Conservation (phyloP, 1,284 basidiomycete species). For the Ganoderma meredithae region DNA sequence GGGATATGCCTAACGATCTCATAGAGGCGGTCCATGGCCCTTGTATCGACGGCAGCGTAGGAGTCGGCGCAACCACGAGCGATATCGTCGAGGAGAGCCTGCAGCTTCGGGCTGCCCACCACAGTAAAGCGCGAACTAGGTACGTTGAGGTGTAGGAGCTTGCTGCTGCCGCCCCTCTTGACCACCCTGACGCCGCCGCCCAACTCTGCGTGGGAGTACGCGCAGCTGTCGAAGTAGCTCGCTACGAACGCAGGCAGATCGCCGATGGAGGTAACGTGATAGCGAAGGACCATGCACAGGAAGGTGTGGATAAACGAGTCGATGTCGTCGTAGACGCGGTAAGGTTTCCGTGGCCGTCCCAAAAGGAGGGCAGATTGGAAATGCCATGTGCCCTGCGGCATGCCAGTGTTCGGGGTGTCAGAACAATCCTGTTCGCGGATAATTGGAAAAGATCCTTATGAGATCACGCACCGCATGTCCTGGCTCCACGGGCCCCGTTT, state of each 20-base stretch:
- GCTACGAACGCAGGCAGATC: background rate
- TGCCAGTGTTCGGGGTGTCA: too few relatives aligned
- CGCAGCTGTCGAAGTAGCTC: background rate
- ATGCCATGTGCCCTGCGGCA: constrained; percentile 26
- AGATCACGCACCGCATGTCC: constrained; percentile 3
- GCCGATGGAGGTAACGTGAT: background rate
- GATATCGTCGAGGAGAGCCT: background rate
- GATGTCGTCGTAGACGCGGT: constrained; percentile 24
- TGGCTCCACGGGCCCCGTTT: background rate
- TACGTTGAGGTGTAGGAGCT: background rate
- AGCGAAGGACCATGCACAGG: constrained; percentile 4
- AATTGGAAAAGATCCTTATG: background rate
- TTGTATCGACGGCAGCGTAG: background rate
- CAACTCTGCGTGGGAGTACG: background rate
- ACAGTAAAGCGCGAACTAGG: background rate
- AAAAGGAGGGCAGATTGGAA: constrained; percentile 19
- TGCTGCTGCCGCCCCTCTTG: background rate
- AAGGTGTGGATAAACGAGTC: constrained; percentile 23
- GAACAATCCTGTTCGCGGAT: background rate
- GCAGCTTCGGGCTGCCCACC: background rate
- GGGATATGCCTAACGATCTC: background rate
- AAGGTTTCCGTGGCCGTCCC: constrained; percentile 13
- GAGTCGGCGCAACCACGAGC: background rate
- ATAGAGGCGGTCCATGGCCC: background rate
- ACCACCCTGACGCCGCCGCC: background rate